These are phyloP conservation scores for Debaryomyces fabryi DNA, from an alignment of 1,139 yeast genomes.

Conservation along the genomic window DNA sequence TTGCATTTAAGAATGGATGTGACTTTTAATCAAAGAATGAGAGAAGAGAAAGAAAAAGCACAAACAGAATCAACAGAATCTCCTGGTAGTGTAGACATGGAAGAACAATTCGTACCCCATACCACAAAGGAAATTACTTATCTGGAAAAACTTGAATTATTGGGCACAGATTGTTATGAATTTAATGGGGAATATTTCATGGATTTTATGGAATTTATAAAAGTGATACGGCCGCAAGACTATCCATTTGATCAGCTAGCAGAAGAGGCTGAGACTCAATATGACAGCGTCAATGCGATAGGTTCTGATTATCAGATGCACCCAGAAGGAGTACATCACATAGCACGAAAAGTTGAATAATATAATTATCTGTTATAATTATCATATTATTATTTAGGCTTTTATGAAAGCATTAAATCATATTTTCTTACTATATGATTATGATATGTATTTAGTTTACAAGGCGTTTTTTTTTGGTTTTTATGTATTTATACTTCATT, in stretches of 20 bases:
- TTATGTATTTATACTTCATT: background rate
- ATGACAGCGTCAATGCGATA: slow-evolving; percentile 11
- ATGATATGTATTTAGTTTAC: background rate
- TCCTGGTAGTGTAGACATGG: slow-evolving; percentile 17
- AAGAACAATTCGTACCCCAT: slow-evolving; percentile 19
- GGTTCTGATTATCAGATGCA: slow-evolving; percentile 24
- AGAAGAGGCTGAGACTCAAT: slow-evolving; percentile 12
- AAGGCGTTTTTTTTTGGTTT: background rate
- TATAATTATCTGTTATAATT: background rate
- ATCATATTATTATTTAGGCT: background rate
- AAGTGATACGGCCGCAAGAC: slow-evolving; percentile 46
- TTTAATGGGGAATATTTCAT: slow-evolving; percentile 54
- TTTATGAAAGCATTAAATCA: background rate
- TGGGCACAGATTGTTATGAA: slow-evolving; percentile 54
- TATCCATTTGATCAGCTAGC: slow-evolving; percentile 24
- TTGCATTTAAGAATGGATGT: slow-evolving; percentile 50
- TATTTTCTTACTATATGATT: background rate
- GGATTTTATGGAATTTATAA: slow-evolving; percentile 52
- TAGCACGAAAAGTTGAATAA: slow-evolving; percentile 14
- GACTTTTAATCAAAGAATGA: slow-evolving; percentile 37
- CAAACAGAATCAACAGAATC: slow-evolving; percentile 7
- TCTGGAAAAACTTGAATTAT: slow-evolving; percentile 41
- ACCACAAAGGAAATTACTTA: slow-evolving; percentile 15
- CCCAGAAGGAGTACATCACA: slow-evolving; percentile 13
- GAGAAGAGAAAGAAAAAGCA: slow-evolving; percentile 19